A percentile compares a stretch with the other conserved stretches of the same genome.
Conservation (phyloP, 495 filamentous ascomycete species). For the Articulospora tetracladia region DNA sequence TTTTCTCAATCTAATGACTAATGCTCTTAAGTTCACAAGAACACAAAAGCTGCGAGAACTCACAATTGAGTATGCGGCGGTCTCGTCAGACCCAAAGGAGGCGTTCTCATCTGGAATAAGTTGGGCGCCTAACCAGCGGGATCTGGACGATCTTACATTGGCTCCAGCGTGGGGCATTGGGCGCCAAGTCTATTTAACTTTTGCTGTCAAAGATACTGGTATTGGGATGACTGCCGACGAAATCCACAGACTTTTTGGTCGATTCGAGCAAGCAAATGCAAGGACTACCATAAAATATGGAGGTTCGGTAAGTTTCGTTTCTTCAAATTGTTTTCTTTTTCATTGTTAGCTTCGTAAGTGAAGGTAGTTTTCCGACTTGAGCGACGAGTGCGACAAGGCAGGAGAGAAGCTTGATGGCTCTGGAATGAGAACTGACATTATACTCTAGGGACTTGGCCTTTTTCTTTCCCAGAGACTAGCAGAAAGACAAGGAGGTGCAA, state of each 20-base stretch:
- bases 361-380: not conserved
- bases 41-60: conserved; percentile 20
- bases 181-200: conserved; percentile 63
- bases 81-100: not conserved
- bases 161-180: conserved; percentile 64
- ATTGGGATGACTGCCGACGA: conserved; percentile 68
- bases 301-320: conserved; percentile 59
- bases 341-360: not conserved
- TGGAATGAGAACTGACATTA: not conserved
- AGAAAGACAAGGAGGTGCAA: conserved; percentile 77
- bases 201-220: conserved; percentile 73
- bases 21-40: conserved; percentile 56
- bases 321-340: too few species aligned
- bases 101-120: conserved; percentile 28
- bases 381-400: too few species aligned
- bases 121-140: conserved; percentile 21
- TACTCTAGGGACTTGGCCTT: conserved; percentile 58
- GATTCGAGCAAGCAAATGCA: conserved; percentile 73
- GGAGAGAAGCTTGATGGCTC: too few species aligned
- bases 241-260: conserved; percentile 69
- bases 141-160: conserved; percentile 46
- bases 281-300: conserved; percentile 76
- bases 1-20: conserved; percentile 52
- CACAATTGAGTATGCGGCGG: conserved; percentile 51
- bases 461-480: conserved; percentile 76